Conservation (phyloP, 2,329 filamentous ascomycete species). For the Claviceps arundinis region DNA sequence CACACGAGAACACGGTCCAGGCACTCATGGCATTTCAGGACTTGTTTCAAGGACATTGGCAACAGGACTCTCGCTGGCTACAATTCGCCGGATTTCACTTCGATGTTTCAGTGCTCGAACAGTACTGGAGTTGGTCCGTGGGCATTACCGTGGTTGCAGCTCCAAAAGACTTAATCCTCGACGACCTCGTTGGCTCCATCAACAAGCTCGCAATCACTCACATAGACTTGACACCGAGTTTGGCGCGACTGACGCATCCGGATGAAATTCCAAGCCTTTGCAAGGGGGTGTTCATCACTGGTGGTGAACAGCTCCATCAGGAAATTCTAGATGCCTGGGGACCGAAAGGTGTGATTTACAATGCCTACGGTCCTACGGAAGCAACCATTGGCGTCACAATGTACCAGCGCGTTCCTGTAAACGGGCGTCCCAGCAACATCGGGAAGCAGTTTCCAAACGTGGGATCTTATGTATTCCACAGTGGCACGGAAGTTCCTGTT, state of each 20-base stretch:
- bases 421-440: slow-evolving; percentile 78
- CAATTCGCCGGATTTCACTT: slow-evolving; percentile 95
- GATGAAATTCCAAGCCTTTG: slow-evolving; percentile 69
- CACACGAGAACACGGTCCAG: slow-evolving; percentile 78
- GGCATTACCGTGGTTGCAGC: slow-evolving; percentile 75
- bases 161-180: slow-evolving; percentile 71
- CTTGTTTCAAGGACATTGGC: slow-evolving; percentile 66
- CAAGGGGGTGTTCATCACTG: slow-evolving; percentile 81
- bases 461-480: slow-evolving; percentile 64
- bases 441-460: slow-evolving; percentile 80
- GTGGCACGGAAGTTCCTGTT: slow-evolving; percentile 57
- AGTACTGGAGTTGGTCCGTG: slow-evolving; percentile 92
- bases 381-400: slow-evolving; percentile 88
- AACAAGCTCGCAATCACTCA: slow-evolving; percentile 65
- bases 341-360: slow-evolving; percentile 67
- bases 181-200: slow-evolving; percentile 66
- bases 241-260: slow-evolving; percentile 67
- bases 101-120: slow-evolving; percentile 83
- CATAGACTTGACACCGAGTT: slow-evolving; percentile 79
- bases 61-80: slow-evolving; percentile 61
- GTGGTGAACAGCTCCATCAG: slow-evolving; percentile 76
- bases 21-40: slow-evolving; percentile 77
- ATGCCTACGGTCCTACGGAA: slow-evolving; percentile 85
- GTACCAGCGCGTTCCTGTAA: slow-evolving; percentile 64
- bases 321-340: slow-evolving; percentile 86